These are phyloP conservation scores for Podospora australis DNA, from an alignment of 495 filamentous ascomycete species.

Conservation along the genomic window DNA sequence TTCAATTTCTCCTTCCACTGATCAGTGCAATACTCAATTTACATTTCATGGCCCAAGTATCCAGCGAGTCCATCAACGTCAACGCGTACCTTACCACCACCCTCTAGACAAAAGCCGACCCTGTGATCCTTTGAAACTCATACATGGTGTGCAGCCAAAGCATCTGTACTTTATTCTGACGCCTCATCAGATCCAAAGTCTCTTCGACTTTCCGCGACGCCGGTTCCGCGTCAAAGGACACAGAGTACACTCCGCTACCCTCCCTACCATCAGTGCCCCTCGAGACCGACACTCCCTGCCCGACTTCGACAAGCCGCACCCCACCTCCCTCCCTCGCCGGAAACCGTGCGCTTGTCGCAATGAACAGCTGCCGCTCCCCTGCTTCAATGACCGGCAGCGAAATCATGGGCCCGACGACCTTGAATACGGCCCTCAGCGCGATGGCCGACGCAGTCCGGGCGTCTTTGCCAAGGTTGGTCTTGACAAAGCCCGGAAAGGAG, in stretches of 20 bases:
- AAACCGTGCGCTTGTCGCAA: conserved; percentile 47
- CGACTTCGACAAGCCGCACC: conserved; percentile 22
- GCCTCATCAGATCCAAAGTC: conserved; percentile 31
- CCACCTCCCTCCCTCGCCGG: conserved; percentile 22
- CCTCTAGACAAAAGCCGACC: conserved; percentile 13
- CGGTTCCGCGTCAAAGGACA: conserved; percentile 40
- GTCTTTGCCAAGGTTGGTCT: conserved; percentile 24
- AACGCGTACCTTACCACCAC: too few species aligned
- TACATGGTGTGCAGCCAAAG: conserved; percentile 46
- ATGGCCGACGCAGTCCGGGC: not conserved
- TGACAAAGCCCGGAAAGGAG: conserved; percentile 49
- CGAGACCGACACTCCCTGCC: conserved; percentile 24
- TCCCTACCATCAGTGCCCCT: conserved; percentile 38
- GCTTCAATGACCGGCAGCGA: conserved; percentile 32
- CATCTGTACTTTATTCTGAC: conserved; percentile 36
- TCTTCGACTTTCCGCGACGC: conserved; percentile 25
- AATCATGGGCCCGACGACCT: conserved; percentile 12
- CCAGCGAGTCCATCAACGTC: too few species aligned
- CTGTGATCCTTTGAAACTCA: conserved; percentile 38
- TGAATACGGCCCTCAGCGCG: conserved; percentile 5
- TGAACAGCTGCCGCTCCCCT: conserved; percentile 50
- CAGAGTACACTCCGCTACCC: conserved; percentile 48
- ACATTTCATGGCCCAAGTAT: too few species aligned
- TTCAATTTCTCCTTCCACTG: too few species aligned
- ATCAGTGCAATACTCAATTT: too few species aligned